phyloP scores from a whole-genome alignment of 2,329 filamentous ascomycete genomes.

The Emmonsiellopsis sp. region DNA sequence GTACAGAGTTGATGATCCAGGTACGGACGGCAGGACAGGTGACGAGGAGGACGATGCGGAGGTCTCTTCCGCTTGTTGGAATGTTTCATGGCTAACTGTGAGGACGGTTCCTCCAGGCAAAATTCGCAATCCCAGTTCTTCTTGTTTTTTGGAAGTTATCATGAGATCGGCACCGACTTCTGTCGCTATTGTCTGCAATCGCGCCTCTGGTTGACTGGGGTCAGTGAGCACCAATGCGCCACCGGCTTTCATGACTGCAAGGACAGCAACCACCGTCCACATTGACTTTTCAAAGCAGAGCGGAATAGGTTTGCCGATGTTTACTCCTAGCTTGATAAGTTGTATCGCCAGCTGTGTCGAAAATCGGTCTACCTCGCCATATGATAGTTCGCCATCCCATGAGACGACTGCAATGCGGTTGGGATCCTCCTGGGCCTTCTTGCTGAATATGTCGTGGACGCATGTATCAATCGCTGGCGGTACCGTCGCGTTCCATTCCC shows the following conservation, averaged over 20 bases:
- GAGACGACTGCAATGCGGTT: conserved; percentile 15
- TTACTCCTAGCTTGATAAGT: conserved; percentile 21
- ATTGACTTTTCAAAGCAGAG: conserved; percentile 24
- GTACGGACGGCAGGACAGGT: conserved; percentile 4
- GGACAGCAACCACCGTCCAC: conserved; percentile 20
- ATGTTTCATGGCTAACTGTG: conserved; percentile 1
- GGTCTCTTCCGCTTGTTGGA: not conserved
- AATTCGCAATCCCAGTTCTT: conserved; percentile 5
- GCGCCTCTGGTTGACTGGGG: conserved; percentile 19
- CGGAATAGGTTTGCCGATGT: conserved; percentile 16
- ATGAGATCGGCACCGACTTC: conserved; percentile 10
- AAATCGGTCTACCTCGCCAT: conserved; percentile 21
- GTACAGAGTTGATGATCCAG: conserved; percentile 33
- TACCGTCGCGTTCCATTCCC: conserved; percentile 15
- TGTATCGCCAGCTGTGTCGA: conserved; percentile 20
- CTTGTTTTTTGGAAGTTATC: conserved; percentile 10
- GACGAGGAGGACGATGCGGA: not conserved
- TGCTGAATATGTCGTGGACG: conserved; percentile 11
- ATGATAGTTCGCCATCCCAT: conserved; percentile 23
- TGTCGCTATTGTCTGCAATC: conserved; percentile 20
- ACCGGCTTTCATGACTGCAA: conserved; percentile 22
- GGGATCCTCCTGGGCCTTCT: conserved; percentile 7
- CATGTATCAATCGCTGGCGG: conserved; percentile 13
- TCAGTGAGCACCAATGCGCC: conserved; percentile 21
- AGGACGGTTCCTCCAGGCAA: conserved; percentile 4